phyloP scores from a whole-genome alignment of 169 alveolate genomes.

The Cystoisospora suis region DNA sequence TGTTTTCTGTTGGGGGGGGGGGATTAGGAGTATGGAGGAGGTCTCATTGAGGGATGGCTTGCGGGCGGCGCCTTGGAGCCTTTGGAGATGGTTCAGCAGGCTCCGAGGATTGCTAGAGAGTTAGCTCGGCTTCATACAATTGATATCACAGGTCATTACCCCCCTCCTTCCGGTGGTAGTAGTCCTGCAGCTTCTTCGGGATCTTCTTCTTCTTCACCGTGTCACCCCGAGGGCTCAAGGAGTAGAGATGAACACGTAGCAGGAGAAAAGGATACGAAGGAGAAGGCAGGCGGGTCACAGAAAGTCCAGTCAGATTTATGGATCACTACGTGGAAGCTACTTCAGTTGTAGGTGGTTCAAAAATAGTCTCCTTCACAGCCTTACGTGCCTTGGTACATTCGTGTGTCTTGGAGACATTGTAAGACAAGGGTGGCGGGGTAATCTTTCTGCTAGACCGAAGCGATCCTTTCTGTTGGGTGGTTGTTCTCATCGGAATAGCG shows the following conservation, averaged over 20 bases:
- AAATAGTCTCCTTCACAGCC: too few relatives aligned
- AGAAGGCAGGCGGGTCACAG: too few relatives aligned
- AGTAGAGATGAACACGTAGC: neutral
- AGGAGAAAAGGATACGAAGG: neutral
- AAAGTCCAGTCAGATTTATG: neutral
- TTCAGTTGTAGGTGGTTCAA: neutral
- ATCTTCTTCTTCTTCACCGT: neutral
- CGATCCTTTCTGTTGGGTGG: too few relatives aligned
- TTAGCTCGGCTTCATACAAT: slow-evolving; percentile 17
- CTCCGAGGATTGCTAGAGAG: neutral
- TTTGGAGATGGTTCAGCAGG: neutral
- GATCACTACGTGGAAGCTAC: neutral
- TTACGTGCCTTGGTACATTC: too few relatives aligned
- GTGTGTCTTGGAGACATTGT: too few relatives aligned
- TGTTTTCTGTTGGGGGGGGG: neutral
- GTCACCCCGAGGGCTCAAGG: neutral
- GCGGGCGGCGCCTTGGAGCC: neutral
- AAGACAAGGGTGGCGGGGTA: too few relatives aligned
- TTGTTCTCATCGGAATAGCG: too few relatives aligned
- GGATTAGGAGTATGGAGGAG: neutral
- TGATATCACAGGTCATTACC: neutral
- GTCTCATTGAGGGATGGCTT: slow-evolving; percentile 6
- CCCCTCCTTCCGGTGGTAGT: neutral
- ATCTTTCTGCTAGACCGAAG: too few relatives aligned
- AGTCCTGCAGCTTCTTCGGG: neutral